These are phyloP conservation scores for Hanseniaspora nectarophila DNA, from an alignment of 805 yeast species.

Conservation along the genomic window DNA sequence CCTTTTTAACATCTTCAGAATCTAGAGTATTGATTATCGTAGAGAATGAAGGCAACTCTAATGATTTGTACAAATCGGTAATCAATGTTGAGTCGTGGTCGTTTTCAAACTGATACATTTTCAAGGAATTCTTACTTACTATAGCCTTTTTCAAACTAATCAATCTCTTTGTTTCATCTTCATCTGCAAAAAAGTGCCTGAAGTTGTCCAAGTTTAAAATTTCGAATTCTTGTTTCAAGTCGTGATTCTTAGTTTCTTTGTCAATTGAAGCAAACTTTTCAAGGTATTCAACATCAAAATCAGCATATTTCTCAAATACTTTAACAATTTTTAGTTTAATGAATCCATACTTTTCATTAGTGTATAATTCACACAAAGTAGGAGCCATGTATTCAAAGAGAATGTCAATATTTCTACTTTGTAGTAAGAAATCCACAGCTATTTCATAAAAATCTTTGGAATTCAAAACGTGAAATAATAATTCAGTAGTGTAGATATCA, in stretches of 20 bases:
- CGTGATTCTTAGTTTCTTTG: background rate
- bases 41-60: background rate
- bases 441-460: slow-evolving; percentile 4
- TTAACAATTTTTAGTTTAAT: slow-evolving; percentile 10
- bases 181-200: background rate
- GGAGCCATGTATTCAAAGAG: background rate
- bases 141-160: slow-evolving; percentile 6
- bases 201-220: background rate
- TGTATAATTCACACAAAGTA: background rate
- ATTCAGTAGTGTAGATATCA: background rate
- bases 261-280: background rate
- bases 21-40: background rate
- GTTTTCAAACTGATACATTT: slow-evolving; percentile 13
- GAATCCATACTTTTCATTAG: slow-evolving; percentile 3
- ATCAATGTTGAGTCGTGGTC: background rate
- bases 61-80: background rate
- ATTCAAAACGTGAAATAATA: background rate
- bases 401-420: background rate
- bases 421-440: background rate
- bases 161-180: slow-evolving; percentile 11
- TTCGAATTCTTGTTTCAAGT: background rate
- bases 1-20: background rate
- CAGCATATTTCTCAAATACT: background rate
- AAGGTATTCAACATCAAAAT: background rate
- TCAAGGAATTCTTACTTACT: background rate